Evolutionary conservation across 2,329 filamentous ascomycete species (phyloP).

Genomic region (Aureobasidium mangrovei): DNA sequence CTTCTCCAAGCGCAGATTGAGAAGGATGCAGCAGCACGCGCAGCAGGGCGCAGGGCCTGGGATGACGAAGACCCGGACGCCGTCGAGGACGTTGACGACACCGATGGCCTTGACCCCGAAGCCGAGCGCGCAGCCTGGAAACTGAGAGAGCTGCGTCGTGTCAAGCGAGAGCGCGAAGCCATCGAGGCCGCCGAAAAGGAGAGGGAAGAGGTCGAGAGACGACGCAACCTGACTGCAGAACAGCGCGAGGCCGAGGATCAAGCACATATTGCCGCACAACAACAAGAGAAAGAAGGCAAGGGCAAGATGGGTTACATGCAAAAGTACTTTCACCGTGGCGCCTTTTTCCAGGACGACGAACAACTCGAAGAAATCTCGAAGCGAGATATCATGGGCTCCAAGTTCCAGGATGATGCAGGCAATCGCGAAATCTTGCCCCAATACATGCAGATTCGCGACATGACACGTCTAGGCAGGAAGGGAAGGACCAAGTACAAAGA

Average conservation of each 20-base stretch:
- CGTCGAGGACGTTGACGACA: constrained; percentile 74
- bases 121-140: constrained; percentile 92
- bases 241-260: constrained; percentile 81
- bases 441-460: constrained; percentile 86
- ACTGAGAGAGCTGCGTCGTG: constrained; percentile 77
- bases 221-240: constrained; percentile 75
- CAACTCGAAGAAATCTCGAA: constrained; percentile 54
- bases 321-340: constrained; percentile 93
- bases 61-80: constrained; percentile 55
- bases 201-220: constrained; percentile 78
- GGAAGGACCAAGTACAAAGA: constrained; percentile 86
- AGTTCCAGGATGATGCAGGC: constrained; percentile 72
- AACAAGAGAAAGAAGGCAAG: constrained; percentile 62
- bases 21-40: constrained; percentile 66
- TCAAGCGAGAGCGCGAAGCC: constrained; percentile 76
- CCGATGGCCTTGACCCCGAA: constrained; percentile 75
- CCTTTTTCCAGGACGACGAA: constrained; percentile 78
- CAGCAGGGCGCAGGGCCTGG: constrained; percentile 75
- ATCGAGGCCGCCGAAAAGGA: constrained; percentile 81
- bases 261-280: constrained; percentile 65
- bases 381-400: constrained; percentile 76
- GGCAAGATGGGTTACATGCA: constrained; percentile 88
- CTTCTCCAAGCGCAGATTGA: constrained; percentile 84
- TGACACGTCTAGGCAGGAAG: constrained; percentile 88
- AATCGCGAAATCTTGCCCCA: constrained; percentile 79